Evolutionary conservation across 306 rosid genomes (phyloP).

Genomic region (Hippophae rhamnoides): DNA sequence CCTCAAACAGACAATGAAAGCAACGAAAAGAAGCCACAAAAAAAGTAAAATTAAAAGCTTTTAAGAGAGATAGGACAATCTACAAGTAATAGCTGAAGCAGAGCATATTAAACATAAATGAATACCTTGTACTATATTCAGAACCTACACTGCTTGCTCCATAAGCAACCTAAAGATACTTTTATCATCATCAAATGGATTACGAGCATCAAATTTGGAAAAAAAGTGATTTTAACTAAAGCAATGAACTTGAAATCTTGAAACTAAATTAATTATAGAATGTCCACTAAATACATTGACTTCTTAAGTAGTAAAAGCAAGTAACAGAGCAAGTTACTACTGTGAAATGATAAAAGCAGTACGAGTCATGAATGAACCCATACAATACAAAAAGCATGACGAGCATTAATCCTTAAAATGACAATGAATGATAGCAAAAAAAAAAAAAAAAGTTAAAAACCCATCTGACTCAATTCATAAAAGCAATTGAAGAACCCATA

Average conservation of each 20-base stretch:
- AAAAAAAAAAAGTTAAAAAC: background rate
- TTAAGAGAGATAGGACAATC: conserved; percentile 20
- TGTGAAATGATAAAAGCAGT: background rate
- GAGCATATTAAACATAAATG: conserved; percentile 28
- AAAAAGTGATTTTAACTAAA: no score
- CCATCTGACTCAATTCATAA: conserved; percentile 18
- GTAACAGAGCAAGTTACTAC: background rate
- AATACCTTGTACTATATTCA: conserved; percentile 28
- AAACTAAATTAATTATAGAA: no score
- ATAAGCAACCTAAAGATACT: conserved; percentile 22
- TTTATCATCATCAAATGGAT: background rate
- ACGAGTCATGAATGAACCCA: conserved; percentile 21
- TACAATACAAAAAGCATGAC: conserved; percentile 4
- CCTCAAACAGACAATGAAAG: conserved; percentile 12
- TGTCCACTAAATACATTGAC: no score
- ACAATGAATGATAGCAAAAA: conserved; percentile 13
- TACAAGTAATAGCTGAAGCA: conserved; percentile 18
- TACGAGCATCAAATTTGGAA: no score
- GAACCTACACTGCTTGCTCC: conserved; percentile 30
- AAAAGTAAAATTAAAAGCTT: background rate
- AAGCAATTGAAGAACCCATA: conserved; percentile 6
- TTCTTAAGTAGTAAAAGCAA: background rate
- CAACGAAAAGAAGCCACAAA: background rate
- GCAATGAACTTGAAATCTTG: no score
- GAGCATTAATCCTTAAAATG: conserved; percentile 34